phyloP scores from a whole-genome alignment of 805 yeast genomes.

The Myxozyma neotropica region DNA sequence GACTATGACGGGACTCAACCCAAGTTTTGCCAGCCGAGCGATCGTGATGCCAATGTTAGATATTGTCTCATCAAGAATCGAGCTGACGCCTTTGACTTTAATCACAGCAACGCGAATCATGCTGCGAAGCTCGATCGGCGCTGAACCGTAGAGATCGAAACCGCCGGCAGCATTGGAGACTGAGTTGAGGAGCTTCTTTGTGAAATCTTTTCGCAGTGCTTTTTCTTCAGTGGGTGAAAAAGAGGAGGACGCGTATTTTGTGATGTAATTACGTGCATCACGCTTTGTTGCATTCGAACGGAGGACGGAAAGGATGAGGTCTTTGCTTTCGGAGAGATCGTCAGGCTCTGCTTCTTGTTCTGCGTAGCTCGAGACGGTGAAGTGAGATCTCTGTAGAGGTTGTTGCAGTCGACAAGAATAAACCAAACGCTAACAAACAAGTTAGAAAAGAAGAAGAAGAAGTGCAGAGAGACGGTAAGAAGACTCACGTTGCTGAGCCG shows the following conservation, averaged over 20 bases:
- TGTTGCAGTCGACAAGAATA: neutral
- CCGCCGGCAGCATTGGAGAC: slow-evolving; percentile 38
- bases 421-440: neutral
- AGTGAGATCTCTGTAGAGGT: neutral
- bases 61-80: slow-evolving; percentile 44
- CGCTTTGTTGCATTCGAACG: slow-evolving; percentile 91
- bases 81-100: slow-evolving; percentile 50
- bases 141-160: slow-evolving; percentile 39
- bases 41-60: slow-evolving; percentile 60
- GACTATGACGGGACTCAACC: slow-evolving; percentile 73
- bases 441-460: neutral
- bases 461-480: neutral
- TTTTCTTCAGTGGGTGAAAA: slow-evolving; percentile 39
- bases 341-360: slow-evolving; percentile 4
- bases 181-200: slow-evolving; percentile 40
- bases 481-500: neutral
- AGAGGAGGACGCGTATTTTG: slow-evolving; percentile 60
- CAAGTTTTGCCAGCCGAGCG: slow-evolving; percentile 58
- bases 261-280: slow-evolving; percentile 80
- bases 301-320: slow-evolving; percentile 78
- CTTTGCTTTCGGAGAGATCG: slow-evolving; percentile 38
- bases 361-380: slow-evolving; percentile 6
- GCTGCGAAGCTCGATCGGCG: slow-evolving; percentile 40
- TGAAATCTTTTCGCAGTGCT: slow-evolving; percentile 44
- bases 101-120: slow-evolving; percentile 56